Evolutionary conservation across 805 yeast species (phyloP).

Genomic region (Starmerella tilneyi): DNA sequence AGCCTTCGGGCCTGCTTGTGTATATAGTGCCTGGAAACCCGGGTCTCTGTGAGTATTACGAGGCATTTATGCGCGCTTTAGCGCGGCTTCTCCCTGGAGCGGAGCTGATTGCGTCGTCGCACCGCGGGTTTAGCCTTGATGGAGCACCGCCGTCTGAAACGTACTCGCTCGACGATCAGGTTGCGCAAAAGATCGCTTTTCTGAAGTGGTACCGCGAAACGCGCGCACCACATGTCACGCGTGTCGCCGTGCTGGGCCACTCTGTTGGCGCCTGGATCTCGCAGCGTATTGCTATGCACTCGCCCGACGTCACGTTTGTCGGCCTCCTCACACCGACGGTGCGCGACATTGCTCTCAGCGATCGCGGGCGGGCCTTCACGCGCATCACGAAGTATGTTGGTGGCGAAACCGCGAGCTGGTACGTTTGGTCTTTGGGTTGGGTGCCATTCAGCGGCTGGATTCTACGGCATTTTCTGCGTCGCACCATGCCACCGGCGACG

Average conservation of each 20-base stretch:
- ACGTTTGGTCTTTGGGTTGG: conserved; percentile 5
- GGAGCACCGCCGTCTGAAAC: conserved; percentile 21
- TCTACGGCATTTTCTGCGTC: not conserved
- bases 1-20: conserved; percentile 30
- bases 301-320: conserved; percentile 33
- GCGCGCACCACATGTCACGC: conserved; percentile 22
- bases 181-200: conserved; percentile 47
- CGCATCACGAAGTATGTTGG: conserved; percentile 25
- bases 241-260: conserved; percentile 50
- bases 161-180: conserved; percentile 43
- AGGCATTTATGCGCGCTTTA: conserved; percentile 40
- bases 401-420: conserved; percentile 1
- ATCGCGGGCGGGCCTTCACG: conserved; percentile 34
- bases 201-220: conserved; percentile 32
- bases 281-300: conserved; percentile 40
- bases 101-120: conserved; percentile 53
- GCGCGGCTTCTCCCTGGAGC: conserved; percentile 37
- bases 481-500: conserved; percentile 15
- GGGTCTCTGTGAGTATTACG: conserved; percentile 57
- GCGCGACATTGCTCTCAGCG: conserved; percentile 44
- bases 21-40: conserved; percentile 71
- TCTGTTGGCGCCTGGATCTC: conserved; percentile 60
- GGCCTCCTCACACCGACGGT: conserved; percentile 67
- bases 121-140: conserved; percentile 44
- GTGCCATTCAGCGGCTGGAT: conserved; percentile 10